phyloP scores from a whole-genome alignment of 345 rosid species.

The Dipteronia dyeriana region DNA sequence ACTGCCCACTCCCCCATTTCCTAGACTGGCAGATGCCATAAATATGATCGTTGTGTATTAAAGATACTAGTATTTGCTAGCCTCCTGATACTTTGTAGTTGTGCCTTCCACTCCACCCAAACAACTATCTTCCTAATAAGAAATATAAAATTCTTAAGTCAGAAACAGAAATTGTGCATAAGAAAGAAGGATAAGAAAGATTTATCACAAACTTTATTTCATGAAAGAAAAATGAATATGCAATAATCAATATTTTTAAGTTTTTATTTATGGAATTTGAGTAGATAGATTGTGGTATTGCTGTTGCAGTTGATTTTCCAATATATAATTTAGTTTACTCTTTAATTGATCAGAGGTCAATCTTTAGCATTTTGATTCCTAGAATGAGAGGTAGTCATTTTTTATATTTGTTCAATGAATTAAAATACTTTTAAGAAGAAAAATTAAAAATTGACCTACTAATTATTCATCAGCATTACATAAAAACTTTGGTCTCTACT shows the following conservation, averaged over 20 bases:
- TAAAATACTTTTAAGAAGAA: too few species aligned
- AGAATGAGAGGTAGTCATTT: too few species aligned
- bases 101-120: conserved; percentile 46
- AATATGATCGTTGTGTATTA: conserved; percentile 23
- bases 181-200: not conserved
- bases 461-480: too few species aligned
- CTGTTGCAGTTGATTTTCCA: too few species aligned
- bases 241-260: not conserved
- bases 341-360: too few species aligned
- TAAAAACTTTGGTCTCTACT: too few species aligned
- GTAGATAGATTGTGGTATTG: too few species aligned
- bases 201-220: not conserved
- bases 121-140: conserved; percentile 47
- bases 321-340: too few species aligned
- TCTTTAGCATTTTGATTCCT: too few species aligned
- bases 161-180: conserved; percentile 20
- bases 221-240: not conserved
- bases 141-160: conserved; percentile 30
- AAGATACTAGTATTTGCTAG: conserved; percentile 43
- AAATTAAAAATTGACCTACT: too few species aligned
- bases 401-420: too few species aligned
- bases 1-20: conserved; percentile 94
- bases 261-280: too few species aligned
- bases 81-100: conserved; percentile 32
- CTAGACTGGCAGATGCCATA: conserved; percentile 89